Evolutionary conservation across 805 yeast genomes (phyloP).

Genomic region (Candida tammaniensis): DNA sequence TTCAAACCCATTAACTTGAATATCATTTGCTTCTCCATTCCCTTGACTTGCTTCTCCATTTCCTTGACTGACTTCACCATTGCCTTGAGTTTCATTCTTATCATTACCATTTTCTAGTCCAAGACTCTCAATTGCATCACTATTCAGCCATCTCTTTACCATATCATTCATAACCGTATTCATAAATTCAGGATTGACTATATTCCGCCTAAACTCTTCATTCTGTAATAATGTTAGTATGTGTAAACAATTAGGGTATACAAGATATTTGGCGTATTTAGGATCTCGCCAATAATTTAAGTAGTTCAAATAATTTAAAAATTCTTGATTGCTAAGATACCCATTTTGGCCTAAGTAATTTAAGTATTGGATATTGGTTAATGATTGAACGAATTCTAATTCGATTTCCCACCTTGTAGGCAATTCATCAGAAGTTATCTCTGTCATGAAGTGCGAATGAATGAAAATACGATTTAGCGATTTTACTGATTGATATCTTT

Average conservation of each 20-base stretch:
- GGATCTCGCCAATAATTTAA: conserved; percentile 84
- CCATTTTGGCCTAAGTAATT: conserved; percentile 84
- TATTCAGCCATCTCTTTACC: conserved; percentile 62
- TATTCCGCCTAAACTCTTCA: conserved; percentile 52
- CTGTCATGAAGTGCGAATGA: too few relatives aligned
- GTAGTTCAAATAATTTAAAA: conserved; percentile 73
- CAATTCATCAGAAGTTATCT: conserved; percentile 23
- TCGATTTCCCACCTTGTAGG: conserved; percentile 89
- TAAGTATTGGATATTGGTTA: conserved; percentile 85
- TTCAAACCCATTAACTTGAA: too few relatives aligned
- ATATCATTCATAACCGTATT: conserved; percentile 67
- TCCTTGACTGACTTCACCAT: too few relatives aligned
- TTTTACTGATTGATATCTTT: too few relatives aligned
- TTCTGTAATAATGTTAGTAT: conserved; percentile 62
- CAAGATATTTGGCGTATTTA: conserved; percentile 64
- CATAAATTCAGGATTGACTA: conserved; percentile 55
- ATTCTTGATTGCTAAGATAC: conserved; percentile 66
- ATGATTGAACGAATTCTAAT: conserved; percentile 89
- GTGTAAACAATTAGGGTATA: conserved; percentile 86
- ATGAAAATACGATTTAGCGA: too few relatives aligned
- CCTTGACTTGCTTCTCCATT: too few relatives aligned
- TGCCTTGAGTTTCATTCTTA: not conserved
- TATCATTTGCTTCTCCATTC: too few relatives aligned
- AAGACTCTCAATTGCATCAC: conserved; percentile 26
- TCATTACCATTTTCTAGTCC: conserved; percentile 13